Conservation (phyloP, 495 filamentous ascomycete species). For the Evernia prunastri region DNA sequence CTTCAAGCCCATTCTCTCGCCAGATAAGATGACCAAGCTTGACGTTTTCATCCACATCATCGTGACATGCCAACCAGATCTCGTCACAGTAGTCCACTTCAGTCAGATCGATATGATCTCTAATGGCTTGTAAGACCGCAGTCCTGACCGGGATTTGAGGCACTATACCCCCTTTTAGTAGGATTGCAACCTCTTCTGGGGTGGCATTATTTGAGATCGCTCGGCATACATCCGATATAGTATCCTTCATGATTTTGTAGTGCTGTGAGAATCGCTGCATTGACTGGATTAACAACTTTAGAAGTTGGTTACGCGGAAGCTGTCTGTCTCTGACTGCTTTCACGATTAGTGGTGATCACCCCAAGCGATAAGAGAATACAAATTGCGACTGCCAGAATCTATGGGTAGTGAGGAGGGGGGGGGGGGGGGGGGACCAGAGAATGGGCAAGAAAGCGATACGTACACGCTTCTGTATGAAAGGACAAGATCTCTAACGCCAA, state of each 20-base stretch:
- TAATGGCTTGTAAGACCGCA: conserved; percentile 84
- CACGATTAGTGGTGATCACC: not conserved
- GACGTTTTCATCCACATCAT: conserved; percentile 80
- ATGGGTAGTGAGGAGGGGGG: not conserved
- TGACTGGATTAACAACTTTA: conserved; percentile 61
- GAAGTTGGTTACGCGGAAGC: conserved; percentile 67
- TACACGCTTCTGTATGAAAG: conserved; percentile 63
- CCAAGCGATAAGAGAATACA: not conserved
- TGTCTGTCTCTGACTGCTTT: conserved; percentile 55
- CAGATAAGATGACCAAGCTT: conserved; percentile 82
- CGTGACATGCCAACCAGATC: conserved; percentile 88
- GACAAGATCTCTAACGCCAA: conserved; percentile 85
- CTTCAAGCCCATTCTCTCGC: conserved; percentile 82
- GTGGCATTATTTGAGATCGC: conserved; percentile 71
- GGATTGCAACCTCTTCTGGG: conserved; percentile 57
- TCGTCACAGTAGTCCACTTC: conserved; percentile 79
- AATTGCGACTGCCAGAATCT: too few relatives aligned
- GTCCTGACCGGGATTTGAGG: conserved; percentile 71
- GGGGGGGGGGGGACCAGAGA: not conserved
- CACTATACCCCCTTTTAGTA: conserved; percentile 69
- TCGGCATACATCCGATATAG: conserved; percentile 72
- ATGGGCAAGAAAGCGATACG: not conserved
- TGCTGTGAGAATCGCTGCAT: conserved; percentile 90
- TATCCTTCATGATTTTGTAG: conserved; percentile 91
- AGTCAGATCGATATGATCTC: conserved; percentile 83